Percentiles rank a stretch among this genome's conserved stretches.
phyloP scores from a whole-genome alignment of 2,329 filamentous ascomycete genomes.

The Colletotrichum scovillei region DNA sequence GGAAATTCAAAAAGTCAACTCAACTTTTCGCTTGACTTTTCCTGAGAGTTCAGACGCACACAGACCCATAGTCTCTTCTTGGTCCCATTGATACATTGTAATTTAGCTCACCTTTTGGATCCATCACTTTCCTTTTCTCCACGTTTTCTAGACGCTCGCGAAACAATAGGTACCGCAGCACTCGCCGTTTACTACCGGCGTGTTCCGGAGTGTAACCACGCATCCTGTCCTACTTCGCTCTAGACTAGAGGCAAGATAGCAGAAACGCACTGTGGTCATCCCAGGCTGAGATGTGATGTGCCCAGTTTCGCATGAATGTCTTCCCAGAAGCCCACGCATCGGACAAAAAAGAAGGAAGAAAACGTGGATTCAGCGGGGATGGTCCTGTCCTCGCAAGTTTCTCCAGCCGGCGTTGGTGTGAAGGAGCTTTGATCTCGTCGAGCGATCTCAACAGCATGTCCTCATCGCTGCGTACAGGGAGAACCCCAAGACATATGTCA shows the following conservation, averaged over 20 bases:
- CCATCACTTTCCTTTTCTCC: not conserved
- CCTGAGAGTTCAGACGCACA: constrained; percentile 22
- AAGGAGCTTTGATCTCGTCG: constrained; percentile 9
- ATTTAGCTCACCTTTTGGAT: not conserved
- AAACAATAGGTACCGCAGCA: constrained; percentile 4
- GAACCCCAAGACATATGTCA: not conserved
- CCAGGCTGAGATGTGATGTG: not conserved
- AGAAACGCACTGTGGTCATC: not conserved
- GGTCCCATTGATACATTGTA: not conserved
- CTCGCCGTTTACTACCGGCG: not conserved
- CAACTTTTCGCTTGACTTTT: not conserved
- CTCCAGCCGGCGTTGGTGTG: not conserved
- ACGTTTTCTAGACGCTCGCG: constrained; percentile 12
- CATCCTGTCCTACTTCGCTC: not conserved
- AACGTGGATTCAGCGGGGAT: not conserved
- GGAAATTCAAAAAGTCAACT: constrained; percentile 4
- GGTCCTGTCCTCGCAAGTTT: not conserved
- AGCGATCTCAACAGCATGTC: not conserved
- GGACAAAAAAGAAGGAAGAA: not conserved
- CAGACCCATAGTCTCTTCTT: not conserved
- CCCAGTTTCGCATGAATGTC: not conserved
- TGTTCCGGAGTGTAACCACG: not conserved
- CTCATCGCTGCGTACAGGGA: not conserved
- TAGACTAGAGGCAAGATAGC: not conserved
- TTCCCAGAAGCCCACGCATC: not conserved